Base-by-base conservation (phyloP, 1,284 basidiomycete genomes). In the Microbotryomycetes sp. region DNA sequence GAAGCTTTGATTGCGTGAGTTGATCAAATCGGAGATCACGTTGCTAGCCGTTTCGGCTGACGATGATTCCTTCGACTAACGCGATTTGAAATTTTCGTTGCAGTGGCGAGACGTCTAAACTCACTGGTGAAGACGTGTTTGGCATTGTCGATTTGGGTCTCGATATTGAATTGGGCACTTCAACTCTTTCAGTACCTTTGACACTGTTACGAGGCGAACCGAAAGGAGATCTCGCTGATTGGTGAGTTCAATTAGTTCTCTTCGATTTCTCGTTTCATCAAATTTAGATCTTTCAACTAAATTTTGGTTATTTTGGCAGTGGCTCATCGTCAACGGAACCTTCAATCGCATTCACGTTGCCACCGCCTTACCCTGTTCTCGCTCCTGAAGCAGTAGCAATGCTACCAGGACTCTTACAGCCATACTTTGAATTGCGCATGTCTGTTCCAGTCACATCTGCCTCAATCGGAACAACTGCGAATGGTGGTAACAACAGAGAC, bases 101-200 rank as follows among this genome's bases (percentile, higher is more conserved):
- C 70, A 87, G 86, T 71, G 92, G 92, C 58, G 86, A 88, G 67
- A 93, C 93, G 75, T 87, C 90, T 0, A 88, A 90, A 58, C 82
- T 85, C 25, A 81, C 94, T 19, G 92, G 92, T 42, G 92, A 96
- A 71, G 93, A 97, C 76, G 96, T 92, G 77, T 83, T 97, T 32
- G 93, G 92, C 22, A 80, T 97, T 30, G 82, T 84, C 58, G 91
- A 89, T 73, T 78, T 93, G 48, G 93, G 93, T 23, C 89, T 97
- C 60, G 91, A 92, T 54, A 81, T 82, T 49, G 93, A 97, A 74
- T 81, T 89, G 58, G 89, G 90, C n/a, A 77, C 93, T 65, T 81
- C 84, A 15, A n/a, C 30, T 1, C 86, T 96, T 54, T 83, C 81
- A 14, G 82, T 96, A 22, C 93, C 93, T 6, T 86, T 85, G 72